Base-by-base conservation (phyloP, 768 basidiomycete genomes). In the Lanmaoa pseudosensibilis region DNA sequence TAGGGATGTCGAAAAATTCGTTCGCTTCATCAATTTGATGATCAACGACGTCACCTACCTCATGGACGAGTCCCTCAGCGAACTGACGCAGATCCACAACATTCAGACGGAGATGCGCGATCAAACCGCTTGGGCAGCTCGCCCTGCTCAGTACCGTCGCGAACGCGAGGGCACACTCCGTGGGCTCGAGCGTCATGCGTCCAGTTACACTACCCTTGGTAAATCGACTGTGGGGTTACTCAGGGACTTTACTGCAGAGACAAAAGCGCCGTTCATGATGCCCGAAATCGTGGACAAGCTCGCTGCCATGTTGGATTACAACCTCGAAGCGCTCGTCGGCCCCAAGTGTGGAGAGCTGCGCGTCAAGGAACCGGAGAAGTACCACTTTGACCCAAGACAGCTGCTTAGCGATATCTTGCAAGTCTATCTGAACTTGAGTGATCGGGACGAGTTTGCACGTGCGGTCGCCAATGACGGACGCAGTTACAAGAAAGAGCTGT, bases 11-110 rank as follows among this genome's bases (percentile, higher is more conserved):
- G 93, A 97, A 63, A 90, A 92, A 73, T 98, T 98, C 70, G 87
- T 98, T 51, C 87, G 88, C 54, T 98, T 99, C 71, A 83, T 95
- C 75, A 98, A 99, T 75, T 78, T 98, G 65, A 90, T 98, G 85
- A 97, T 98, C 78, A 98, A 97, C 80, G 97, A 99, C 65, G 94
- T 96, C 52, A 98, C 96, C 10, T 98, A 94, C 73, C 88, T 98
- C 50, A 87, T 99, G 82, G 94, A 98, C 69, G 97, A 99, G 66
- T 96, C 94, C 10, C 79, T 98, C 46, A 85, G 85, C 63, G 91
- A 95, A 60, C 80, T 99, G 49, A 80, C 85, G 12, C 91, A 96
- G 68, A 97, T 99, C 60, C 85, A 90, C 69, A 85, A 82, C 56
- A 87, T 98, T 48, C 89, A 96, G 70, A 75, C 76, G 0, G 90